Evolutionary conservation across 495 filamentous ascomycete species (phyloP).

Genomic region (Daldinia concentrica): DNA sequence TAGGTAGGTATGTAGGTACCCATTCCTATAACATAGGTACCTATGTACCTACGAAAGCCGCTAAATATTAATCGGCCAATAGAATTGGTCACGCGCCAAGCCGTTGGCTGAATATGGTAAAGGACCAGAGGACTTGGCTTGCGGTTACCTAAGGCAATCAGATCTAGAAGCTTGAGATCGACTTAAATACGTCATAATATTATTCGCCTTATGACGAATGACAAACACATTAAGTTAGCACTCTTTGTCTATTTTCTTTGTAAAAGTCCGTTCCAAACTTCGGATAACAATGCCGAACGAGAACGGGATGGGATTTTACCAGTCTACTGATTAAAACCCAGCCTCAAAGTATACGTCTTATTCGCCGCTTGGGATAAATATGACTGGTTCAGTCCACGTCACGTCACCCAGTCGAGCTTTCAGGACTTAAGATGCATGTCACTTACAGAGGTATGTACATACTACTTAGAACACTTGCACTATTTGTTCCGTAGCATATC

Average conservation of each 20-base stretch:
- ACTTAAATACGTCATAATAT: slow-evolving; percentile 21
- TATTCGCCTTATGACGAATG: slow-evolving; percentile 17
- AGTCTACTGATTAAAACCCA: neutral
- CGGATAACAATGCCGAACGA: slow-evolving; percentile 4
- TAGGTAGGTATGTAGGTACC: too few relatives aligned
- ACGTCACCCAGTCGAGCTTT: slow-evolving; percentile 21
- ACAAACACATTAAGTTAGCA: neutral
- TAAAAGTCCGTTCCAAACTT: neutral
- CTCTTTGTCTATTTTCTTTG: neutral
- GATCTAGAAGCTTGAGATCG: neutral
- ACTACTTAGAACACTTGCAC: too few relatives aligned
- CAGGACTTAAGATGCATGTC: slow-evolving; percentile 17
- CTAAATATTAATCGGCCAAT: slow-evolving; percentile 2
- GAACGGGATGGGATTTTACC: neutral
- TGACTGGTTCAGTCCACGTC: slow-evolving; percentile 25
- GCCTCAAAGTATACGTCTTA: neutral
- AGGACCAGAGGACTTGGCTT: too few relatives aligned
- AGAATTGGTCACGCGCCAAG: slow-evolving; percentile 7
- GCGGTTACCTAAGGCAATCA: neutral
- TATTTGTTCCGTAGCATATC: too few relatives aligned
- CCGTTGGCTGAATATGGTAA: neutral
- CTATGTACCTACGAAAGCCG: too few relatives aligned
- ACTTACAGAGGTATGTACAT: neutral
- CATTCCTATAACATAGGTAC: too few relatives aligned
- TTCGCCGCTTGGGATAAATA: slow-evolving; percentile 10